Percentiles rank a stretch among this genome's conserved stretches.
phyloP scores from a whole-genome alignment of 768 basidiomycete species.

The Cubamyces sp. region DNA sequence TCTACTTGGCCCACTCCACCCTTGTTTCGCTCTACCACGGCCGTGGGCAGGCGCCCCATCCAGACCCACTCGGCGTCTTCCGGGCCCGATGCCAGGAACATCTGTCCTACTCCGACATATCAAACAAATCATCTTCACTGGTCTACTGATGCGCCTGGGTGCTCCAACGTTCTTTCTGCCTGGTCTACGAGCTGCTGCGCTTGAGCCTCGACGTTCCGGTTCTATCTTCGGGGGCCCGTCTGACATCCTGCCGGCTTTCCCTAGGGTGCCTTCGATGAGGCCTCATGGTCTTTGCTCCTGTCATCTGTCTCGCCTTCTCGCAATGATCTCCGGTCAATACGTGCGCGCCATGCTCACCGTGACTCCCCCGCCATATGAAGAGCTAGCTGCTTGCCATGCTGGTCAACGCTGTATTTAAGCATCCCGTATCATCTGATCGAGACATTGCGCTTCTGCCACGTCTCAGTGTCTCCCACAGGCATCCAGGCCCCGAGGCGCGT shows the following conservation, averaged over 20 bases:
- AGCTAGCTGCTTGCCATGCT: neutral
- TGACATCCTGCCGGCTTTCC: slow-evolving; percentile 2
- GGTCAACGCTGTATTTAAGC: slow-evolving; percentile 6
- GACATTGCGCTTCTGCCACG: neutral
- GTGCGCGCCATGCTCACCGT: slow-evolving; percentile 13
- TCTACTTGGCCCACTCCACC: neutral
- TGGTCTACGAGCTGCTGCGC: slow-evolving; percentile 3
- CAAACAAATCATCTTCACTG: slow-evolving; percentile 2
- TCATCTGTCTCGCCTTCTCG: slow-evolving; percentile 16
- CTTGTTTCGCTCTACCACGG: neutral
- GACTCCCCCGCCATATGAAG: slow-evolving; percentile 14
- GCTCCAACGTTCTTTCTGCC: neutral
- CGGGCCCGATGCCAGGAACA: slow-evolving; percentile 10
- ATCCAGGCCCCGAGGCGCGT: slow-evolving; percentile 10
- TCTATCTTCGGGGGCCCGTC: slow-evolving; percentile 7
- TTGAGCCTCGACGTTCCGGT: neutral
- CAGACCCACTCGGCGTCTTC: slow-evolving; percentile 2
- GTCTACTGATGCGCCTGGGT: slow-evolving; percentile 12
- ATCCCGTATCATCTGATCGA: slow-evolving; percentile 10
- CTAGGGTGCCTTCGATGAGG: slow-evolving; percentile 11
- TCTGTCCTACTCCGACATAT: slow-evolving; percentile 4
- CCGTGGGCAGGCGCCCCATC: neutral
- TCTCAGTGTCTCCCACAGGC: neutral
- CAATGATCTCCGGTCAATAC: slow-evolving; percentile 11
- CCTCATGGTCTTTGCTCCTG: slow-evolving; percentile 6